phyloP scores from a whole-genome alignment of 345 rosid genomes.

The Triadica sebifera region DNA sequence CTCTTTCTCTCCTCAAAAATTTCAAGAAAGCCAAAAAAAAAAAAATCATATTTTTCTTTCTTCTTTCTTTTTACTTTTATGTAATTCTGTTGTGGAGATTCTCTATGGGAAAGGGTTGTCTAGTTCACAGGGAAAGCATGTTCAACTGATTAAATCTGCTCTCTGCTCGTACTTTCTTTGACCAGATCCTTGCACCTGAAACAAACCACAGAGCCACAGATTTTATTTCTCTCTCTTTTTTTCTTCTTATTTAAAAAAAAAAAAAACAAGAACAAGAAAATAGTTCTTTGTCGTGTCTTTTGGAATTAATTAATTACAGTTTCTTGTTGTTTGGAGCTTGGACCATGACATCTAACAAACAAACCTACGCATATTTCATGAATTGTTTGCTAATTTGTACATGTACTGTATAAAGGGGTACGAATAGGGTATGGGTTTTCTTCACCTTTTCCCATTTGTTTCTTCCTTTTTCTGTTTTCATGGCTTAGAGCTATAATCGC shows the following conservation, averaged over 20 bases:
- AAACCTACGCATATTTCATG: constrained; percentile 13
- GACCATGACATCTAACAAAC: constrained; percentile 33
- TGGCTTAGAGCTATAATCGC: constrained; percentile 29
- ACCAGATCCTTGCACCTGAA: constrained; percentile 56
- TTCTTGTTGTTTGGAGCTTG: constrained; percentile 22
- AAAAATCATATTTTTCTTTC: neutral
- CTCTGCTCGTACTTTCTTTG: constrained; percentile 56
- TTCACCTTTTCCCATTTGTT: constrained; percentile 17
- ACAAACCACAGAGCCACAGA: constrained; percentile 22
- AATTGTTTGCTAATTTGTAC: constrained; percentile 23
- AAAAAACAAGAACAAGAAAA: neutral
- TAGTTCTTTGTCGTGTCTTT: neutral
- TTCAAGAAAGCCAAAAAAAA: too few species aligned
- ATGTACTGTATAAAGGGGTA: constrained; percentile 25
- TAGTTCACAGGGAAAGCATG: constrained; percentile 64
- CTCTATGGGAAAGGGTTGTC: constrained; percentile 20
- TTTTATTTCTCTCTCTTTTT: neutral
- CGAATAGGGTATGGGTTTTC: constrained; percentile 29
- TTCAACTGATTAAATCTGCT: constrained; percentile 35
- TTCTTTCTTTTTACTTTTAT: neutral
- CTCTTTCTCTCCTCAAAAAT: constrained; percentile 9
- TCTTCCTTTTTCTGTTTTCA: constrained; percentile 26
- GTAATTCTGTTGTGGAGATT: constrained; percentile 23
- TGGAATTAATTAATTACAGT: constrained; percentile 10
- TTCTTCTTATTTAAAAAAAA: neutral